Evolutionary conservation across 1,284 basidiomycete genomes (phyloP).

Genomic region (Mrakiaceae sp.): DNA sequence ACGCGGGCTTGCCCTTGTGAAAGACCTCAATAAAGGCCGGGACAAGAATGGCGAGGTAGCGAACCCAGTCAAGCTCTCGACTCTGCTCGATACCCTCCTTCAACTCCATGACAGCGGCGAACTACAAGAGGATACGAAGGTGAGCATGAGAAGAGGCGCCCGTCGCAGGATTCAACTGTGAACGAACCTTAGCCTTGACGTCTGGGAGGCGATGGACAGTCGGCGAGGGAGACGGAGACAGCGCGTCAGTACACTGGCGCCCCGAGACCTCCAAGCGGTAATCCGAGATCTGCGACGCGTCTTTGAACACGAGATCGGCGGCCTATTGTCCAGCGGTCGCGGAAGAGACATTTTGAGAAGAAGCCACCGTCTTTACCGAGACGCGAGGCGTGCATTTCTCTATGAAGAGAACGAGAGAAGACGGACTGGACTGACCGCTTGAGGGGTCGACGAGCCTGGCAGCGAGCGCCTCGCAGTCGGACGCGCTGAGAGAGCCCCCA

Average conservation of each 20-base stretch:
- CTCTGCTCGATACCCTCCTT: slow-evolving; percentile 70
- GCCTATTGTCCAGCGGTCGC: neutral
- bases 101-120: neutral
- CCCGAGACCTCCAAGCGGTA: neutral
- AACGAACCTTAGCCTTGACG: slow-evolving; percentile 13
- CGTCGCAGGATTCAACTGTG: neutral
- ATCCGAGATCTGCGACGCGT: neutral
- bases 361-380: neutral
- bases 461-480: slow-evolving; percentile 23
- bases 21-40: slow-evolving; percentile 71
- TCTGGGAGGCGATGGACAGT: slow-evolving; percentile 4
- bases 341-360: neutral
- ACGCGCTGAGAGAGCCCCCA: slow-evolving; percentile 1
- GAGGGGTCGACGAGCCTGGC: slow-evolving; percentile 21
- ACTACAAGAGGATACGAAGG: neutral
- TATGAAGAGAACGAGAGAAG: neutral
- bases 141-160: neutral
- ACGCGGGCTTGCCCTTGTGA: slow-evolving; percentile 61
- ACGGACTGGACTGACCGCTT: slow-evolving; percentile 17
- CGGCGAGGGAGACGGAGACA: neutral
- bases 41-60: slow-evolving; percentile 47
- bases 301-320: neutral
- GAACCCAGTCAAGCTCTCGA: slow-evolving; percentile 66
- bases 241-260: neutral
- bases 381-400: neutral